These are phyloP conservation scores for Amylostereum areolatum DNA, from an alignment of 1,284 basidiomycete species.

Conservation along the genomic window DNA sequence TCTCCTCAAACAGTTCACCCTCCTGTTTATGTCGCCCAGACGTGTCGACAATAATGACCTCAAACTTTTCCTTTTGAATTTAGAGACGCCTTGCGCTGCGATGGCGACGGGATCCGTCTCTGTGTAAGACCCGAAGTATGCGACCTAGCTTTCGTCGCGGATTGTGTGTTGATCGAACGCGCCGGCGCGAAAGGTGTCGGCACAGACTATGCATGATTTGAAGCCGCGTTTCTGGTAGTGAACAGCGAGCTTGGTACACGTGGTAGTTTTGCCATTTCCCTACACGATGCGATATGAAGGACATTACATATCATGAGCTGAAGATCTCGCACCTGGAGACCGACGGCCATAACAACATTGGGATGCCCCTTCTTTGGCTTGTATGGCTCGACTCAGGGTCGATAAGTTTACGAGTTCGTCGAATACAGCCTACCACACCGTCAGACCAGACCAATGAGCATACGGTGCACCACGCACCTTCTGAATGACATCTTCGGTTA, in stretches of 20 bases:
- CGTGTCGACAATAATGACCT: slow-evolving; percentile 99
- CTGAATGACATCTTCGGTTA: slow-evolving; percentile 83
- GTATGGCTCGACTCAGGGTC: slow-evolving; percentile 92
- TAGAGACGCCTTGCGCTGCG: slow-evolving; percentile 89
- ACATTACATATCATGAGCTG: slow-evolving; percentile 3
- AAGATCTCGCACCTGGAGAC: slow-evolving; percentile 66
- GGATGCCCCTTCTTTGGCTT: slow-evolving; percentile 94
- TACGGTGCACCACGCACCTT: slow-evolving; percentile 51
- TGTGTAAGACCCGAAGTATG: slow-evolving; percentile 98
- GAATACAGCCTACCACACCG: slow-evolving; percentile 73
- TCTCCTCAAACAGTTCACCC: slow-evolving; percentile 94
- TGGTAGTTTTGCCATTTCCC: slow-evolving; percentile 98
- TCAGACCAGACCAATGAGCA: not conserved
- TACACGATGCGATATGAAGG: slow-evolving; percentile 26
- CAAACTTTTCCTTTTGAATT: slow-evolving; percentile 98
- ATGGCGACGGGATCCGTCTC: slow-evolving; percentile 98
- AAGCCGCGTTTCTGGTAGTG: slow-evolving; percentile 97
- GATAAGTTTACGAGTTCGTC: slow-evolving; percentile 92
- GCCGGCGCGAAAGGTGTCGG: slow-evolving; percentile 98
- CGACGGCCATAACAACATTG: slow-evolving; percentile 98
- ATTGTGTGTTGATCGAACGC: slow-evolving; percentile 98
- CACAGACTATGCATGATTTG: slow-evolving; percentile 98
- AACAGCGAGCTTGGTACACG: slow-evolving; percentile 95
- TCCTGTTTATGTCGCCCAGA: slow-evolving; percentile 98
- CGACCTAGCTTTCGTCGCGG: slow-evolving; percentile 96